Base-by-base conservation (phyloP, 495 filamentous ascomycete genomes). In the Penicillium turbatum region DNA sequence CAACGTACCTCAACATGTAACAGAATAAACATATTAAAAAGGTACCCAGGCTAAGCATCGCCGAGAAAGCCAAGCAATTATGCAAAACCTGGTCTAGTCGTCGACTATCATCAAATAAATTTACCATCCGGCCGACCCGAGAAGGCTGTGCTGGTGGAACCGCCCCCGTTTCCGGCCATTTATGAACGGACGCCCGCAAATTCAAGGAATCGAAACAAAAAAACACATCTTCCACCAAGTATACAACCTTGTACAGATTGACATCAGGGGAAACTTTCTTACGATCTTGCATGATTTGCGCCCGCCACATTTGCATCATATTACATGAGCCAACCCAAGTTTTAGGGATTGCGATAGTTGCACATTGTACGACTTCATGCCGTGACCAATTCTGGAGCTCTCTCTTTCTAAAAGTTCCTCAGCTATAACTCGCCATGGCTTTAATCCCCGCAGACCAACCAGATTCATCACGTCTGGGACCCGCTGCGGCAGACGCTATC, bases 131-230 rank as follows among this genome's bases (percentile, higher is more conserved):
- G 59, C 16, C 24, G 36, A 51, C 49, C 59, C 55, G 67, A 65
- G 68, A 56, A 65, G 71, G 67, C 69, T 72, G 67, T 71, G 69
- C 58, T 51, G 63, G 69, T 69, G 68, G 70, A 70, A 64, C 62
- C 65, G 21, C 21, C 61, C 13, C 50, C 55, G 53, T 53, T 61
- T 62, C 30, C 55, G 44, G 51, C 27, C 48, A 41, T 38, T 35
- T 47, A 47, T 47, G 19, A 46, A 13, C 38, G 13, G 8, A 41
- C 6, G 35, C 35, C 35, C 35, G 35, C 35, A 43, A 44, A 29
- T 21, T 7, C n/a, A 2, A 35, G 37, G 16, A 21, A 26, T 0
- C 12, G 11, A 29, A 31, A 29, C 27, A 1, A 30, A 50, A 50
- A 50, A 31, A 24, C 3, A 16, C 34, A 17, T 31, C 50, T 38